These are phyloP conservation scores for Eimeria necatrix DNA, from an alignment of 169 alveolate species.

Conservation along the genomic window DNA sequence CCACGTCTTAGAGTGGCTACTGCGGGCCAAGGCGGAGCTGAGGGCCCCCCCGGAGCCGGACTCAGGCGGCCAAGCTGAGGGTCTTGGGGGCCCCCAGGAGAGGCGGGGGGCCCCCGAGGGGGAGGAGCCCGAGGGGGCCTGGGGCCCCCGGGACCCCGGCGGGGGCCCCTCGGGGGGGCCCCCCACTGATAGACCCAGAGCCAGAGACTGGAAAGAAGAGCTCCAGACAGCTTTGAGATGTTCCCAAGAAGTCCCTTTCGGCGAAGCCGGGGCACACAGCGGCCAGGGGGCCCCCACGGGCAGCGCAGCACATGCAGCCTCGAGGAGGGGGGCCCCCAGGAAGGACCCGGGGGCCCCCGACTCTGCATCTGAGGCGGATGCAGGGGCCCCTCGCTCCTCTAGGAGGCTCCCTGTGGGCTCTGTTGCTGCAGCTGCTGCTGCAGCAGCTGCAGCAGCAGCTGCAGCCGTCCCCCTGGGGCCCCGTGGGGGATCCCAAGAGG, in stretches of 20 bases:
- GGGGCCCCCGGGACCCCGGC: background rate
- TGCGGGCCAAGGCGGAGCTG: constrained; percentile 39
- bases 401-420: background rate
- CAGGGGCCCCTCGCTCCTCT: too few species aligned
- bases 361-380: too few species aligned
- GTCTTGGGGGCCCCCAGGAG: background rate
- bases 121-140: background rate
- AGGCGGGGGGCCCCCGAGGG: background rate
- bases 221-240: background rate
- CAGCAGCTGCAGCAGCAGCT: constrained; percentile 25
- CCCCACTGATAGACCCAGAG: background rate
- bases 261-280: background rate
- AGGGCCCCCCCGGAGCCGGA: constrained; percentile 38
- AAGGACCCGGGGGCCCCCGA: background rate
- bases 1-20: constrained; percentile 57
- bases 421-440: background rate
- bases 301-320: background rate
- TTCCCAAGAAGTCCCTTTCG: too few species aligned
- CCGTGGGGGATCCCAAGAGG: background rate
- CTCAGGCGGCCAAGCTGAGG: background rate
- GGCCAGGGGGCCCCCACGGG: background rate
- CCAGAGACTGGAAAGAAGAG: background rate
- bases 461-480: background rate
- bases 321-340: background rate
- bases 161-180: background rate